phyloP scores from a whole-genome alignment of 1,284 basidiomycete species.

The Apiotrichum veenhuisii region DNA sequence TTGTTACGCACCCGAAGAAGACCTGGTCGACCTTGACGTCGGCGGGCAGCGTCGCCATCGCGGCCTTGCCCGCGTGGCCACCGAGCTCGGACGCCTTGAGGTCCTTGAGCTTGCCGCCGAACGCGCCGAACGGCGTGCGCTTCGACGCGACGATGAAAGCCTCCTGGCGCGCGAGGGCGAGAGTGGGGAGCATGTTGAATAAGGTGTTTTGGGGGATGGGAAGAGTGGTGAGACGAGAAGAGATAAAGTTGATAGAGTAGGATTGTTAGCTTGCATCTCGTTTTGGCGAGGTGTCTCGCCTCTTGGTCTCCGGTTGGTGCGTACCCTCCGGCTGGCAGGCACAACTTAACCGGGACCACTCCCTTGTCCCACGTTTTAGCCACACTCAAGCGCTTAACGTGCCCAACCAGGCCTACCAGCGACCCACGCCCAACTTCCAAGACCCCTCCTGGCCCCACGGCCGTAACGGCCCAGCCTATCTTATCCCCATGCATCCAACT shows the following conservation, averaged over 20 bases:
- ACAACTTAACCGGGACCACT: too few species aligned
- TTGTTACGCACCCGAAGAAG: slow-evolving; percentile 50
- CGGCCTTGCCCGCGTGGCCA: slow-evolving; percentile 54
- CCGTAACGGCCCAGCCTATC: too few species aligned
- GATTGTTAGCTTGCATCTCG: too few species aligned
- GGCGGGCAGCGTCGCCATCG: slow-evolving; percentile 52
- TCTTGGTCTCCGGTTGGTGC: too few species aligned
- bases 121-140: slow-evolving; percentile 57
- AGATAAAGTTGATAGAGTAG: background rate
- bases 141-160: slow-evolving; percentile 46
- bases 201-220: slow-evolving; percentile 2
- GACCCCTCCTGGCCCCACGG: too few species aligned
- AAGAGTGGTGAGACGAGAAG: background rate
- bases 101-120: slow-evolving; percentile 54
- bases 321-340: too few species aligned
- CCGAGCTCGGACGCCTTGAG: slow-evolving; percentile 53
- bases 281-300: too few species aligned
- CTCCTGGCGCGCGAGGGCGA: slow-evolving; percentile 21
- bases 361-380: too few species aligned
- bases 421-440: too few species aligned
- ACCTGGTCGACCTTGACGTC: slow-evolving; percentile 52
- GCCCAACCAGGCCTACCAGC: too few species aligned
- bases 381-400: too few species aligned
- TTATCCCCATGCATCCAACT: too few species aligned
- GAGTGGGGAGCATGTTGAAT: slow-evolving; percentile 10